Evolutionary conservation across 2,329 filamentous ascomycete genomes (phyloP), one percentile per base, ranked within the genome.

Genomic region (Aspergillus japonicus): DNA sequence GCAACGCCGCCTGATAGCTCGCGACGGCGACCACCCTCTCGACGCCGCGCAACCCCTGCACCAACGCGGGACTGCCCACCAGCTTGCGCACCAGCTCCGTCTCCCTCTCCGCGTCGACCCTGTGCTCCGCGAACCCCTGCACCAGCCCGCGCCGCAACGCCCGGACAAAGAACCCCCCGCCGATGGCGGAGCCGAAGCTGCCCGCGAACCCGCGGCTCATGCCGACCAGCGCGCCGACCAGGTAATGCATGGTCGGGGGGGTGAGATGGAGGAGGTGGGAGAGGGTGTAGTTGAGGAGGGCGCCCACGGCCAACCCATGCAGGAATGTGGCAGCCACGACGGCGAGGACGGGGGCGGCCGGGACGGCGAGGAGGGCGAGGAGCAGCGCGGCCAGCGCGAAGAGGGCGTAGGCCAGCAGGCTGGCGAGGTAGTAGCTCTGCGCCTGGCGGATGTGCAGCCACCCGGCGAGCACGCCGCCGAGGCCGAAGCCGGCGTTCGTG

Each of bases 151-250:
- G 74, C 50, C 82, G 79, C 33, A 94, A 75, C 1, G 85, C 79
- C 5, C 90, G 83, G 47, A 83, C 81, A 70, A 93, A 94, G 56
- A 90, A 80, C 0, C 91, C 91, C 2, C 91, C 91, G 2, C 90
- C 90, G 51, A 94, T 89, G 0, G 91, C 86, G 1, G 88, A 89
- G 2, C 91, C 91, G 67, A 96, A 95, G 54, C 87, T 89, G 14
- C 90, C 90, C 0, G 90, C 89, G 64, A 95, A 93, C 5, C 90
- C 90, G 4, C 92, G 84, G 75, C 94, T 94, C 0, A 91, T 96
- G 29, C 88, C 86, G 4, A 94, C 76, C 47, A 96, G 79, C 12
- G 90, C 89, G 0, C 89, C 91, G 3, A 89, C 86, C 53, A 95
- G 86, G 68, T 90, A 92, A 68, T 93, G 89, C 1, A 87, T 85